Base-by-base conservation (phyloP, 495 filamentous ascomycete genomes). In the Penicillium manginii region DNA sequence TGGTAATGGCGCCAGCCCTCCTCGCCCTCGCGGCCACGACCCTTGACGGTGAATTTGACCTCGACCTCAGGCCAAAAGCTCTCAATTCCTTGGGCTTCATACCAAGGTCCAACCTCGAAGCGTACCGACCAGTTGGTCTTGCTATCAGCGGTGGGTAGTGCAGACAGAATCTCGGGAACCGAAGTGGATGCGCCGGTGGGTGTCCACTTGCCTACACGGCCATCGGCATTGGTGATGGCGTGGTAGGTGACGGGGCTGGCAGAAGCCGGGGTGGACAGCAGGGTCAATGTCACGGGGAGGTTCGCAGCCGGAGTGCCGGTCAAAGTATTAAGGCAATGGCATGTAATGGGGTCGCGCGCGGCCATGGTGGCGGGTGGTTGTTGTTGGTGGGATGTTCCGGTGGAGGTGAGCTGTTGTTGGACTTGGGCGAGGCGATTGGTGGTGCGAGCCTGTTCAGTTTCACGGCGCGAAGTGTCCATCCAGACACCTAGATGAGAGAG, bases 41-140 rank as follows among this genome's bases (percentile, higher is more conserved):
- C 76, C 59, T 84, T 81, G 2, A 93, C 91, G 45, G 83, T 84
- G 72, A 98, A 97, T 52, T 85, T 85, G 40, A 98, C 83, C 71
- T 88, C 86, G n/a, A 97, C 92, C 75, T 93, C 89, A 22, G 91
- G 91, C 71, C 91, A 97, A 70, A 98, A 97, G 4, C 91, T 92
- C 56, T 88, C 82, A 54, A 86, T 83, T 0, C 76, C 84, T 58
- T 84, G 76, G 12, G 73, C 79, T 57, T 89, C 90, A 68, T 86
- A 96, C 78, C 94, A 96, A 17, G 70, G 75, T 32, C 83, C 89
- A 11, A 88, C 90, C 59, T 91, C 88, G 73, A 97, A 96, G 26
- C 81, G 80, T 60, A 96, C 78, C 39, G 83, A 85, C 89, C 90
- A 96, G 52, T 81, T 71, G 59, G 80, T 83, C 64, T 77, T 76